Evolutionary conservation across 108 stramenopile genomes (phyloP).

Genomic region (Fragilaria crotonensis): DNA sequence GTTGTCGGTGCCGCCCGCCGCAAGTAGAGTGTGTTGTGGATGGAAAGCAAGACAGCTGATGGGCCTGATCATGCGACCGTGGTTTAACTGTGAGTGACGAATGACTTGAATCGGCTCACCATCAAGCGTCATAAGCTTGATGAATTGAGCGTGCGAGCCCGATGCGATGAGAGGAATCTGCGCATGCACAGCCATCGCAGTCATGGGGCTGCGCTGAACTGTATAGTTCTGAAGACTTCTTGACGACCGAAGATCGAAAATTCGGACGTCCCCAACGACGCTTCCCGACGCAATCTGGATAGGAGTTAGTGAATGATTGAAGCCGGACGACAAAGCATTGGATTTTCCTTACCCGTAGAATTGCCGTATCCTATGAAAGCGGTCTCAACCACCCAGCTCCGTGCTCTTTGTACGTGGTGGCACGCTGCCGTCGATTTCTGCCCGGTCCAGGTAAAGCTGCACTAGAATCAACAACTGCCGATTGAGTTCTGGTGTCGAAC

Average conservation of each 20-base stretch:
- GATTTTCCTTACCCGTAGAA: neutral
- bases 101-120: constrained; percentile 87
- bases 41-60: constrained; percentile 93
- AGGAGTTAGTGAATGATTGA: neutral
- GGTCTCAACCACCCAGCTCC: constrained; percentile 79
- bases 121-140: constrained; percentile 82
- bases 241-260: constrained; percentile 88
- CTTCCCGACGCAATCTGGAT: constrained; percentile 78
- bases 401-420: constrained; percentile 53
- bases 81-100: constrained; percentile 83
- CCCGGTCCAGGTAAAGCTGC: neutral
- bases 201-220: constrained; percentile 88
- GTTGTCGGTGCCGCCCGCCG: constrained; percentile 85
- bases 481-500: constrained; percentile 67
- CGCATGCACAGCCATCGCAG: constrained; percentile 87
- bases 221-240: constrained; percentile 54
- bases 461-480: neutral
- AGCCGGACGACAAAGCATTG: neutral
- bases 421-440: constrained; percentile 15
- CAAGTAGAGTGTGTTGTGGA: constrained; percentile 81
- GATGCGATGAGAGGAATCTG: constrained; percentile 84
- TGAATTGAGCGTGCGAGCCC: constrained; percentile 91
- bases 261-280: constrained; percentile 77
- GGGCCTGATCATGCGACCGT: constrained; percentile 91
- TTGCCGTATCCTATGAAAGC: constrained; percentile 62